Base-by-base conservation (phyloP, 176 grass and related monocot species). In the Calamus simplicifolius region DNA sequence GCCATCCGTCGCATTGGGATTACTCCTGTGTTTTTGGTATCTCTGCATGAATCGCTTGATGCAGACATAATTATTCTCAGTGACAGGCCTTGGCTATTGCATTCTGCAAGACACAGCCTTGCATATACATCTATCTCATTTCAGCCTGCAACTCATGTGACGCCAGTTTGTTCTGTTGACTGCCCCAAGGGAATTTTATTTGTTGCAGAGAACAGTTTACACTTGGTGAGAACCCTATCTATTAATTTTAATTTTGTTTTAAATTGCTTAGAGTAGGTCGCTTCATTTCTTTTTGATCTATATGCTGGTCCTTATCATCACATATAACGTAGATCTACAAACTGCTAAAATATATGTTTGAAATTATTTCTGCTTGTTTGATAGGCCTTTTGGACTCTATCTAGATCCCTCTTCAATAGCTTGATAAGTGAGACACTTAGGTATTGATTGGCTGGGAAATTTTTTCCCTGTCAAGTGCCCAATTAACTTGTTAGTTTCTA, bases 41-140 rank as follows among this genome's bases (percentile, higher is more conserved):
- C 87, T 23, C 35, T 97, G 67, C 82, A 73, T 68, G 87, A 91
- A 71, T 85, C 80, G 58, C 76, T 66, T 69, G 70, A 75, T 91
- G 69, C 83, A 59, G 93, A 97, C 56, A 77, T 97, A 30, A 80
- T 97, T 78, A 66, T 97, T 66, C 85, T 97, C 52, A 88, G 81
- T 73, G 93, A 97, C 80, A 88, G 93, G 60, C 76, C 93, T 66
- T 97, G 93, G 93, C 58, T 97, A 59, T 64, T 97, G 78, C 73
- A 91, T 68, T 71, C 93, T 19, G 80, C 80, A 50, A 80, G 93
- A 64, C 93, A 97, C 70, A 91, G 87, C 59, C 68, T 97, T 72
- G 93, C 84, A 59, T 97, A 97, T 81, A 85, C 93, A 17, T 97
- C 93, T 31, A 82, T 97, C 60, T 88, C 93, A 18, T 97, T 91